Evolutionary conservation across 176 grass and related monocot genomes (phyloP), one percentile per base, ranked within the genome.

Genomic region (Eleusine coracana): DNA sequence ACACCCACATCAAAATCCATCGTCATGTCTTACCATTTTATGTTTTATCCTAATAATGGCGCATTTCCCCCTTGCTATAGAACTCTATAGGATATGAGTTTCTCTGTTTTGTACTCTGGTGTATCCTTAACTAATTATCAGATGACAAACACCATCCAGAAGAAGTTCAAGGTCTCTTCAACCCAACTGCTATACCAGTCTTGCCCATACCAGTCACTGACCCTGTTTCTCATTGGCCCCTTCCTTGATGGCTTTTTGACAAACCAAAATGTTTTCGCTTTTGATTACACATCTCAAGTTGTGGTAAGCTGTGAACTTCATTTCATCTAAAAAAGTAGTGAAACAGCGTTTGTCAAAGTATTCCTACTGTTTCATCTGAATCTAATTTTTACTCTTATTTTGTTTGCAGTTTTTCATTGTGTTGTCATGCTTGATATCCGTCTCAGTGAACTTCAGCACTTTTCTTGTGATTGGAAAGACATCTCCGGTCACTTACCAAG

Each of bases 71-170:
- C 51, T 20, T 51, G 73, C 29, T 29, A 25, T 61, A 48, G 54
- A 72, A 64, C 15, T 71, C 21, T 64, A 10, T 73, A 31, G n/a
- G 44, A 70, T 69, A 69, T 82, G 20, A 78, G 66, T 85, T 25
- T 72, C 42, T 75, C 14, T 76, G 2, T 82, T 70, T 83, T 90
- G 15, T 75, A 1, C 2, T 63, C 17, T 69, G 60, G 37, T 79
- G 78, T 40, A 27, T 65, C 80, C 52, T 90, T 87, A 80, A 90
- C 63, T 5, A 36, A 54, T 73, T 88, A 65, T 87, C 78, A 99
- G 97, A 99, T 99, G 97, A 99, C 97, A 76, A 99, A 99, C 77
- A 99, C 97, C 34, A 99, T 99, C 70, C 97, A 99, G 76, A 99
- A 99, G 82, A 99, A 99, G 79, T 99, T 99, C 68, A 99, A 99